Evolutionary conservation across 2,329 filamentous ascomycete species (phyloP).

Genomic region (Hypoxylon sp.): DNA sequence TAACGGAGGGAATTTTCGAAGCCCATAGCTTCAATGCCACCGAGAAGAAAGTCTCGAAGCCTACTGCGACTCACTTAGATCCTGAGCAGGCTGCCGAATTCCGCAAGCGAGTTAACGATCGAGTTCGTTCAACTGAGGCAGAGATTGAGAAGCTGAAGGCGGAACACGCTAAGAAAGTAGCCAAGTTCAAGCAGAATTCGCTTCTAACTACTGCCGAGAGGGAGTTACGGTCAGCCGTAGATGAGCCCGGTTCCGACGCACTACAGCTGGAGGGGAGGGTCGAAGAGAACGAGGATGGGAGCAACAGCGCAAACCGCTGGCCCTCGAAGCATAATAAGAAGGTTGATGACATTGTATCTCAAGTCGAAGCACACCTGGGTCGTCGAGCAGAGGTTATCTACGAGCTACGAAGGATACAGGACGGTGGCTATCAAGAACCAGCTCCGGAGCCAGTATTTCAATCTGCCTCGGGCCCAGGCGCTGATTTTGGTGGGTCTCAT

Average conservation of each 20-base stretch:
- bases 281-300: slow-evolving; percentile 66
- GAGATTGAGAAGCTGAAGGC: slow-evolving; percentile 90
- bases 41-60: slow-evolving; percentile 66
- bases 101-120: slow-evolving; percentile 80
- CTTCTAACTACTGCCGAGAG: slow-evolving; percentile 81
- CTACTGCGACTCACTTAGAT: slow-evolving; percentile 77
- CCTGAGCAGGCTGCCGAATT: slow-evolving; percentile 87
- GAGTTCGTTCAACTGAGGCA: slow-evolving; percentile 78
- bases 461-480: slow-evolving; percentile 32
- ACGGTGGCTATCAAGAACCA: slow-evolving; percentile 80
- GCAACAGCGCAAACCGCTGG: slow-evolving; percentile 58
- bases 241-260: slow-evolving; percentile 71
- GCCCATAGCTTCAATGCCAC: slow-evolving; percentile 67
- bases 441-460: slow-evolving; percentile 61
- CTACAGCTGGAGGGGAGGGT: slow-evolving; percentile 74
- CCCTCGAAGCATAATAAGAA: slow-evolving; percentile 65
- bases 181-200: slow-evolving; percentile 79
- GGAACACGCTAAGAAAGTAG: slow-evolving; percentile 81
- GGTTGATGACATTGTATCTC: slow-evolving; percentile 80
- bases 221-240: slow-evolving; percentile 76
- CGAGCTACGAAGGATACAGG: slow-evolving; percentile 79
- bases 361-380: slow-evolving; percentile 80
- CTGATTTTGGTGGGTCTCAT: slow-evolving; percentile 42
- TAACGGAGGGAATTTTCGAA: slow-evolving; percentile 90
- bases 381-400: slow-evolving; percentile 75